Percentiles rank a stretch among this genome's conserved stretches.
phyloP scores from a whole-genome alignment of 257 asterid species.

The Galeopsis tetrahit region DNA sequence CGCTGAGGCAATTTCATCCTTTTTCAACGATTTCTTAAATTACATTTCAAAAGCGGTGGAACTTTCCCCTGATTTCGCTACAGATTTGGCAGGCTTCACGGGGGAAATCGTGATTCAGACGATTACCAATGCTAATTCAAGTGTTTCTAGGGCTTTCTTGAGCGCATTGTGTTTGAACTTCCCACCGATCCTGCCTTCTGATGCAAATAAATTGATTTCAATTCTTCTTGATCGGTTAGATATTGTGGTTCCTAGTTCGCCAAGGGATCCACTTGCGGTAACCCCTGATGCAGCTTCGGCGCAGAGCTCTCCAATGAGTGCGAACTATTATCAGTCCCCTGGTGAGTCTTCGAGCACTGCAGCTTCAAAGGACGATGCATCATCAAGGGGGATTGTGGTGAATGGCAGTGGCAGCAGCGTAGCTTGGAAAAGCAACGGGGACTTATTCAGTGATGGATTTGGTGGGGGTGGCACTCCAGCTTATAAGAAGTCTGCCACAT shows the following conservation, averaged over 20 bases:
- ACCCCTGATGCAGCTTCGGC: slow-evolving; percentile 54
- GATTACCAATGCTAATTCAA: slow-evolving; percentile 46
- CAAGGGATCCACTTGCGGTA: slow-evolving; percentile 43
- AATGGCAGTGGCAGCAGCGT: slow-evolving; percentile 58
- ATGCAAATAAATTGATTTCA: slow-evolving; percentile 68
- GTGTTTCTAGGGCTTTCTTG: slow-evolving; percentile 59
- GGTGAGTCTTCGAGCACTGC: slow-evolving; percentile 49
- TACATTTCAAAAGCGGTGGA: slow-evolving; percentile 68
- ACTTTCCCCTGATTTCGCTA: slow-evolving; percentile 60
- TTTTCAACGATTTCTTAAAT: slow-evolving; percentile 61
- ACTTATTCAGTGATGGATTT: slow-evolving; percentile 50
- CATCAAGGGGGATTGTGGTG: slow-evolving; percentile 43
- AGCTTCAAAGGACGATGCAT: slow-evolving; percentile 47
- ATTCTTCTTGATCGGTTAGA: slow-evolving; percentile 74
- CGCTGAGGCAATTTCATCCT: slow-evolving; percentile 60
- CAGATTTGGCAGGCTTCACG: slow-evolving; percentile 76
- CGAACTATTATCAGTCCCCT: slow-evolving; percentile 57
- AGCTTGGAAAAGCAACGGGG: slow-evolving; percentile 75
- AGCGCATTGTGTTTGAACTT: slow-evolving; percentile 66
- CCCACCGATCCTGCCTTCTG: slow-evolving; percentile 72
- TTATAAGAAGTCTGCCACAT: slow-evolving; percentile 49
- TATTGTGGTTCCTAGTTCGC: slow-evolving; percentile 56
- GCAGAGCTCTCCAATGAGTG: slow-evolving; percentile 66
- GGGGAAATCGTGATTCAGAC: slow-evolving; percentile 74
- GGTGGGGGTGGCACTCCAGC: slow-evolving; percentile 35